Percentiles rank a stretch among this genome's conserved stretches.
These are phyloP conservation scores for Xylaria acuta DNA, from an alignment of 495 filamentous ascomycete genomes.

Conservation along the genomic window DNA sequence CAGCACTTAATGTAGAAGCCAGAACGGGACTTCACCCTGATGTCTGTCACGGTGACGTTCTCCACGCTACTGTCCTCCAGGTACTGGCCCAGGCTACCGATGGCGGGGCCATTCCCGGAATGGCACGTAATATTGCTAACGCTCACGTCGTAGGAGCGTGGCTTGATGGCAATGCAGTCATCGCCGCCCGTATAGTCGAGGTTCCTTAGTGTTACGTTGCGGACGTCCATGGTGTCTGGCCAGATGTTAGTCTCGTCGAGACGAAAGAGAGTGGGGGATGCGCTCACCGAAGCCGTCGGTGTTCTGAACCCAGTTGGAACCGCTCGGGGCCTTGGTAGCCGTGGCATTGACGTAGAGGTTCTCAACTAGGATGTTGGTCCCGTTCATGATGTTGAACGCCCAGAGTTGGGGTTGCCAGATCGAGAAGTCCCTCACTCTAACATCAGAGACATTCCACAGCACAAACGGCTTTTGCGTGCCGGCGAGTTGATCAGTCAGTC, in stretches of 20 bases:
- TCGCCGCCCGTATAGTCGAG: constrained; percentile 66
- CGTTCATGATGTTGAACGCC: constrained; percentile 66
- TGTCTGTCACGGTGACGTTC: constrained; percentile 33
- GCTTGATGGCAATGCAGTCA: constrained; percentile 65
- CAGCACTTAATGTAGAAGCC: constrained; percentile 63
- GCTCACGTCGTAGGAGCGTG: constrained; percentile 59
- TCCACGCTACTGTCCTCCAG: constrained; percentile 59
- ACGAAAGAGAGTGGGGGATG: too few species aligned
- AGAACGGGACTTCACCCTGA: too few species aligned
- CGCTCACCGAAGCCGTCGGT: constrained; percentile 56
- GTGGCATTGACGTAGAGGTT: constrained; percentile 60
- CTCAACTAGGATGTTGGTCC: constrained; percentile 60
- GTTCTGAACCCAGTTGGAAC: constrained; percentile 64
- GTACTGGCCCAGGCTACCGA: constrained; percentile 64
- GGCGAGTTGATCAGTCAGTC: too few species aligned
- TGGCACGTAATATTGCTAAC: constrained; percentile 48
- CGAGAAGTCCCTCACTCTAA: constrained; percentile 59
- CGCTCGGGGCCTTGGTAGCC: constrained; percentile 56
- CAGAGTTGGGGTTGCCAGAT: constrained; percentile 62
- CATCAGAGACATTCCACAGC: constrained; percentile 64
- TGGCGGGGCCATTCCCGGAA: constrained; percentile 63
- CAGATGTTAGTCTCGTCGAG: too few species aligned
- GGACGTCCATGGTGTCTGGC: constrained; percentile 61
- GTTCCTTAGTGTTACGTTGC: constrained; percentile 59
- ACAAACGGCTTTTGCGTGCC: too few species aligned